Evolutionary conservation across 208 protist species (phyloP).

Genomic region (Crithidia expoeki): DNA sequence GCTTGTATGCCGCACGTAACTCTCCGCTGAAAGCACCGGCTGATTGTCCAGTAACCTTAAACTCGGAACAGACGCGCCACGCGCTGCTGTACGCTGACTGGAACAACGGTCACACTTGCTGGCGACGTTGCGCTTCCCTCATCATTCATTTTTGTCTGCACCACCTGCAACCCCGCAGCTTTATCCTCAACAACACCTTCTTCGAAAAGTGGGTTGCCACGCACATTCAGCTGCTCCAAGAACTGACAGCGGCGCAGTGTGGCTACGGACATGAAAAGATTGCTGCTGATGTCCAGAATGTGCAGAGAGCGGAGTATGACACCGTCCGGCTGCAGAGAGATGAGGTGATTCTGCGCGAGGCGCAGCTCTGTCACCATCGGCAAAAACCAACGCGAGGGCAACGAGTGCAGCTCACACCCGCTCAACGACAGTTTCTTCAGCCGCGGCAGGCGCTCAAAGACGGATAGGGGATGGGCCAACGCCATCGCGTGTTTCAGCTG

Average conservation of each 20-base stretch:
- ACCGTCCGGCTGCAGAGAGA: conserved; percentile 75
- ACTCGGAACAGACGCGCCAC: conserved; percentile 36
- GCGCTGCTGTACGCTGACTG: conserved; percentile 33
- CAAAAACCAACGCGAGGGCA: conserved; percentile 83
- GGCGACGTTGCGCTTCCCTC: not conserved
- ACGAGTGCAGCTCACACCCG: conserved; percentile 57
- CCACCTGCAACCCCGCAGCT: not conserved
- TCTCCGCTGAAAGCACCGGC: conserved; percentile 29
- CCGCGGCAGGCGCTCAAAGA: conserved; percentile 61
- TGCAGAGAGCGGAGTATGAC: conserved; percentile 83
- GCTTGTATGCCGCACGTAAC: conserved; percentile 21
- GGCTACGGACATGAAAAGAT: conserved; percentile 44
- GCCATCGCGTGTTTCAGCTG: conserved; percentile 13
- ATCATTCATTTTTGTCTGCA: not conserved
- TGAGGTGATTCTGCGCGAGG: conserved; percentile 69
- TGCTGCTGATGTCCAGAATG: conserved; percentile 85
- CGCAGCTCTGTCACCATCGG: conserved; percentile 80
- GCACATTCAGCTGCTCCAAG: conserved; percentile 66
- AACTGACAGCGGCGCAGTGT: conserved; percentile 83
- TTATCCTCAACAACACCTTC: conserved; percentile 19
- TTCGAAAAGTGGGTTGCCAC: conserved; percentile 69
- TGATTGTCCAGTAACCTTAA: conserved; percentile 59
- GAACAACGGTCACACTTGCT: not conserved
- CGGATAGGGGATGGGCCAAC: conserved; percentile 71
- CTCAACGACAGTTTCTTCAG: conserved; percentile 86